phyloP scores from a whole-genome alignment of 1,284 basidiomycete genomes.

The Naganishia cerealis region DNA sequence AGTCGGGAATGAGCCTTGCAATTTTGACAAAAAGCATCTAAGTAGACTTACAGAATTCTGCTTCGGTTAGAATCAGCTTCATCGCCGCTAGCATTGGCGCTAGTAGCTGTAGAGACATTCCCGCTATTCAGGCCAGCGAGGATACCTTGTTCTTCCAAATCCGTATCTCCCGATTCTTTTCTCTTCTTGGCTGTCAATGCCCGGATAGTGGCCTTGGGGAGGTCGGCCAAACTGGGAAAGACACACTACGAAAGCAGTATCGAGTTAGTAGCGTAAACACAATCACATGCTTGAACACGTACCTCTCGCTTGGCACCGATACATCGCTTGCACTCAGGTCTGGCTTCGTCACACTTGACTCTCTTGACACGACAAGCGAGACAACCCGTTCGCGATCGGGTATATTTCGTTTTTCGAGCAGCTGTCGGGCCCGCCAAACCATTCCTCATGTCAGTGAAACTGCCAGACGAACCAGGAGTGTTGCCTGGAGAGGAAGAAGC shows the following conservation, averaged over 20 bases:
- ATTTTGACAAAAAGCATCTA: neutral
- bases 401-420: constrained; percentile 32
- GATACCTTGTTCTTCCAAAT: constrained; percentile 8
- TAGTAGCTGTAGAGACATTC: constrained; percentile 12
- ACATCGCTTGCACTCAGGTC: constrained; percentile 32
- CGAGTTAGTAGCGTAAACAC: constrained; percentile 1
- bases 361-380: constrained; percentile 33
- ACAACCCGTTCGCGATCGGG: constrained; percentile 33
- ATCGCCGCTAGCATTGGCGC: constrained; percentile 25
- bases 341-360: constrained; percentile 33
- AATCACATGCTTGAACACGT: neutral
- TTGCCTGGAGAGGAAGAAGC: constrained; percentile 26
- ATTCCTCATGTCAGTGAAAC: constrained; percentile 26
- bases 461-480: constrained; percentile 24
- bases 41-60: constrained; percentile 14
- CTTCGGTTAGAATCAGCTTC: constrained; percentile 2
- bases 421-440: constrained; percentile 28
- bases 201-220: constrained; percentile 32
- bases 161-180: constrained; percentile 24
- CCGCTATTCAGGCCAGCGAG: constrained; percentile 16
- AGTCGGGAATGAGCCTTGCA: neutral
- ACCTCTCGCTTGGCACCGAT: constrained; percentile 30
- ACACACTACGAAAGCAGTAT: constrained; percentile 14
- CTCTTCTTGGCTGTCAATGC: constrained; percentile 33
- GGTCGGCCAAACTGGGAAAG: constrained; percentile 29